Percentiles rank a stretch among this genome's conserved stretches.
Conservation (phyloP, 148 eudicot genomes). For the Silene uniflora region DNA sequence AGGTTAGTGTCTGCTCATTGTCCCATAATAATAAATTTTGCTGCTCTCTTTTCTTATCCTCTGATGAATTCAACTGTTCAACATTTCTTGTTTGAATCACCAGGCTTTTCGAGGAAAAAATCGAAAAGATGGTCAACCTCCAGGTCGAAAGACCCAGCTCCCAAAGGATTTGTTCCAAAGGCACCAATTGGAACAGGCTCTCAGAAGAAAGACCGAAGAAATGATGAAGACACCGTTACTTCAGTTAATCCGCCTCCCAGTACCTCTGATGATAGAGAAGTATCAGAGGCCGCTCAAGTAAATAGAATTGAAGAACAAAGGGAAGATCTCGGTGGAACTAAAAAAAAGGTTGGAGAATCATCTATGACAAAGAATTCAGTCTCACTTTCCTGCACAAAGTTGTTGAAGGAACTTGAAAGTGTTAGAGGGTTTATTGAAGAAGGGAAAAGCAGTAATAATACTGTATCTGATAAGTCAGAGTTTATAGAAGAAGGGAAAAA, state of each 20-base stretch:
- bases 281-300: conserved; percentile 22
- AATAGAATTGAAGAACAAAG: conserved; percentile 31
- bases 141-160: conserved; percentile 42
- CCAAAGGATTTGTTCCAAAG: conserved; percentile 68
- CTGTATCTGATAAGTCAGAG: too few relatives aligned
- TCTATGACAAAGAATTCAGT: not conserved
- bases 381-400: conserved; percentile 17
- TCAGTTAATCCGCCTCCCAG: conserved; percentile 22
- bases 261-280: conserved; percentile 23
- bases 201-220: conserved; percentile 42
- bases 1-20: conserved; percentile 46
- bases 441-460: too few relatives aligned
- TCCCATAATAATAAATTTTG: not conserved
- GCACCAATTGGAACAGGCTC: conserved; percentile 40
- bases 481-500: too few relatives aligned
- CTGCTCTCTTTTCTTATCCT: conserved; percentile 5
- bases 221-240: conserved; percentile 35
- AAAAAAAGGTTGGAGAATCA: conserved; percentile 25
- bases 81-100: conserved; percentile 7
- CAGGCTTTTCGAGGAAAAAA: conserved; percentile 68
- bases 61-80: conserved; percentile 10
- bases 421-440: too few relatives aligned
- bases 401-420: conserved; percentile 37
- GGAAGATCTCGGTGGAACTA: conserved; percentile 27
- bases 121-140: conserved; percentile 46